Conservation (phyloP, 257 asterid genomes). For the Nicotiana paniculata region DNA sequence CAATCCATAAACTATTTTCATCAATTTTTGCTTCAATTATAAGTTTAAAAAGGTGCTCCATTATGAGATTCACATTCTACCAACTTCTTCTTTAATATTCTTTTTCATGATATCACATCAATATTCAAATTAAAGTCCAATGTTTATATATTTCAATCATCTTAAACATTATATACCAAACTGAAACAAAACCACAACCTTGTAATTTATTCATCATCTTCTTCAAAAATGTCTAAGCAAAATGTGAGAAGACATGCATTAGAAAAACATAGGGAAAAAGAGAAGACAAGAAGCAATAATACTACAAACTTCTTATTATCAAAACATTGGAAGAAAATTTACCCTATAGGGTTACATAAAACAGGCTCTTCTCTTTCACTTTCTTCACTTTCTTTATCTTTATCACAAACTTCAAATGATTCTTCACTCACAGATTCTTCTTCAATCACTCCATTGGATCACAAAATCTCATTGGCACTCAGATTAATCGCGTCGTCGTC, state of each 20-base stretch:
- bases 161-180: background rate
- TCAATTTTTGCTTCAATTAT: conserved; percentile 38
- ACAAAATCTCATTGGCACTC: conserved; percentile 52
- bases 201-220: background rate
- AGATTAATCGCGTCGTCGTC: conserved; percentile 30
- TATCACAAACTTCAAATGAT: conserved; percentile 71
- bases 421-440: conserved; percentile 53
- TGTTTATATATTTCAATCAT: conserved; percentile 12
- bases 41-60: conserved; percentile 29
- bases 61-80: conserved; percentile 47
- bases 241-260: conserved; percentile 26
- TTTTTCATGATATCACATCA: background rate
- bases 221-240: conserved; percentile 39
- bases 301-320: conserved; percentile 24
- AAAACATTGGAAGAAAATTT: conserved; percentile 56
- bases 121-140: conserved; percentile 12
- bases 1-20: conserved; percentile 45
- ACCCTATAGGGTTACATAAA: conserved; percentile 60
- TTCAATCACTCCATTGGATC: conserved; percentile 35
- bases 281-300: conserved; percentile 34
- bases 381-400: conserved; percentile 59
- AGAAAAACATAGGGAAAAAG: conserved; percentile 46
- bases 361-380: conserved; percentile 59
- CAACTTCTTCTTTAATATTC: conserved; percentile 31
- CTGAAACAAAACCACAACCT: background rate